Base-by-base conservation (phyloP, 2,329 filamentous ascomycete genomes). In the Zopfia rhizophila region DNA sequence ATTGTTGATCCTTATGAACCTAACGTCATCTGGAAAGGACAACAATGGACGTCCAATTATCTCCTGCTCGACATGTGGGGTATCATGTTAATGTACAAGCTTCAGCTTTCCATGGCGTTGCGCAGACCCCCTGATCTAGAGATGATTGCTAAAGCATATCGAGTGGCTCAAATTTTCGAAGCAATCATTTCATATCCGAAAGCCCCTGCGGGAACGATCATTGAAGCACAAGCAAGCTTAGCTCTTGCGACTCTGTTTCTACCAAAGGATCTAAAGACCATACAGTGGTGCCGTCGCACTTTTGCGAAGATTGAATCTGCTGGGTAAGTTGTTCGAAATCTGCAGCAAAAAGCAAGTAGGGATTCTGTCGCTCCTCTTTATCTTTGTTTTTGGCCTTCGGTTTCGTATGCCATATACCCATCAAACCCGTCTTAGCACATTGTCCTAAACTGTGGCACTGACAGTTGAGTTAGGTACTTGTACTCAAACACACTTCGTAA, bases 281-380 rank as follows among this genome's bases (percentile, higher is more conserved):
- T 84, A 7, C 85, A 85, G 78, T 97, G 92, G 92, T 81, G 87
- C 53, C 84, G 91, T 50, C 81, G 82, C 58, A 93, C 89, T 69
- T 86, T 96, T 68, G 91, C 90, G 13, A 75, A 83, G 40, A 79
- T 96, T 32, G 93, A 97, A 72, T 80, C 81, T 48, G 77, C 86
- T 65, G 92, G 92, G 91, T 95, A 77, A 75, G 86, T 77, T 14
- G n/a, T n/a, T n/a, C n/a, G n/a, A n/a, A n/a, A n/a, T n/a, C n/a
- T n/a, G n/a, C n/a, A 30, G 18, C 18, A 8, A 16, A 24, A 31
- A 17, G 8, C 12, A n/a, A n/a, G n/a, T n/a, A n/a, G n/a, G 7
- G 13, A 43, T 11, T 19, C 27, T n/a, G 14, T 11, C 16, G 10
- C 16, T 13, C 16, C 39, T 16, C n/a, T n/a, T n/a, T n/a, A n/a